Conservation (phyloP, 768 basidiomycete species). For the Xerocomus brunneocitrinus region DNA sequence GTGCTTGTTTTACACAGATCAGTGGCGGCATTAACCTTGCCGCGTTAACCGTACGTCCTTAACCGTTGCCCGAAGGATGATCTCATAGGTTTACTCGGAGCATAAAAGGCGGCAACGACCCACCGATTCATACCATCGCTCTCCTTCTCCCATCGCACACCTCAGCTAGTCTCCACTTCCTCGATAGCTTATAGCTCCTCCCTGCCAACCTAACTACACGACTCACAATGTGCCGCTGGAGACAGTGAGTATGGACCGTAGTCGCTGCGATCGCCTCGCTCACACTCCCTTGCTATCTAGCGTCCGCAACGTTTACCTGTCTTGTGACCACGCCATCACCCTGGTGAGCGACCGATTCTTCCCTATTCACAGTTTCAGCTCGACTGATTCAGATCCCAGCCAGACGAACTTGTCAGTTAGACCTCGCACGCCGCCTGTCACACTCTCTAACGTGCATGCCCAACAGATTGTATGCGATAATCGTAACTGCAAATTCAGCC, state of each 20-base stretch:
- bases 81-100: constrained; percentile 23
- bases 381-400: constrained; percentile 23
- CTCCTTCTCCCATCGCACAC: neutral
- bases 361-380: neutral
- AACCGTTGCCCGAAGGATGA: constrained; percentile 15
- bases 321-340: constrained; percentile 45
- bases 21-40: constrained; percentile 19
- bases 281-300: constrained; percentile 17
- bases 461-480: constrained; percentile 45
- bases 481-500: constrained; percentile 50
- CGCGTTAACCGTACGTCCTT: constrained; percentile 17
- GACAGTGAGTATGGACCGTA: constrained; percentile 40
- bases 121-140: constrained; percentile 9
- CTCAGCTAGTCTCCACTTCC: constrained; percentile 3
- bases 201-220: neutral
- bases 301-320: constrained; percentile 44
- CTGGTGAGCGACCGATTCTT: constrained; percentile 31
- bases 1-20: constrained; percentile 24
- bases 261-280: constrained; percentile 1
- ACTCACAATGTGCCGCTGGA: constrained; percentile 46
- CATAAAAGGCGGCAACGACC: constrained; percentile 25
- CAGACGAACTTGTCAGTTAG: constrained; percentile 34
- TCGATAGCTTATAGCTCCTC: constrained; percentile 1
- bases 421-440: neutral
- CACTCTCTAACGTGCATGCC: constrained; percentile 5